Percentiles rank a stretch among this genome's conserved stretches.
Evolutionary conservation across 306 rosid species (phyloP).

Genomic region (Fragaria iinumae): DNA sequence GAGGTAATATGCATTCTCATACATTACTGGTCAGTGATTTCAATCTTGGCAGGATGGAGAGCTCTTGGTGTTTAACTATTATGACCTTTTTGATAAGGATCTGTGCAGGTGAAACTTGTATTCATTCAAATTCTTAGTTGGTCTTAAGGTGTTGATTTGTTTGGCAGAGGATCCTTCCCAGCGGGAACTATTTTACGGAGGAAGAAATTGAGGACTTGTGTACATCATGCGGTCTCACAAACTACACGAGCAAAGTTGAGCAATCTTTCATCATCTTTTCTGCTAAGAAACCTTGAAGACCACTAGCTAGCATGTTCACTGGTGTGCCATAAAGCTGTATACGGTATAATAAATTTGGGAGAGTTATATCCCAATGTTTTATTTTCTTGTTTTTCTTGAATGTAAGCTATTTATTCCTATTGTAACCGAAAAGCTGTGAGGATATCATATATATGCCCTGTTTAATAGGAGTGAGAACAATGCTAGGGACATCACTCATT

Average conservation of each 20-base stretch:
- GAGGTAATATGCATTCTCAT: conserved; percentile 43
- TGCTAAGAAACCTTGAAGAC: conserved; percentile 59
- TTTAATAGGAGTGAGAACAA: neutral
- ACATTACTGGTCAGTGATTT: neutral
- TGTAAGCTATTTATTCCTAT: neutral
- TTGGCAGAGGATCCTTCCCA: conserved; percentile 44
- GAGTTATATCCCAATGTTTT: neutral
- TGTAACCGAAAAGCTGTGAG: neutral
- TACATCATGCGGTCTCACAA: conserved; percentile 71
- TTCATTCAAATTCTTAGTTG: neutral
- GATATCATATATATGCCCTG: neutral
- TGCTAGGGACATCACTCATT: neutral
- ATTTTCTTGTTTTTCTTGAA: neutral
- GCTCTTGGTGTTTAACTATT: neutral
- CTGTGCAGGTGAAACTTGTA: neutral
- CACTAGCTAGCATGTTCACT: neutral
- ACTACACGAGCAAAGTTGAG: conserved; percentile 66
- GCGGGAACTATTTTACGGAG: conserved; percentile 42
- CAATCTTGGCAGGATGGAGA: neutral
- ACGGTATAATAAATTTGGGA: neutral
- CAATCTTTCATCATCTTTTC: conserved; percentile 72
- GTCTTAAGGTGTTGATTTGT: conserved; percentile 2
- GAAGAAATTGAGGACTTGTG: conserved; percentile 74
- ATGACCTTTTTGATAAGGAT: neutral
- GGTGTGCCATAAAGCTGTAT: neutral